Percentiles rank a stretch among this genome's conserved stretches.
Conservation (phyloP, 2,329 filamentous ascomycete genomes). For the Huntiella bhutanensis region DNA sequence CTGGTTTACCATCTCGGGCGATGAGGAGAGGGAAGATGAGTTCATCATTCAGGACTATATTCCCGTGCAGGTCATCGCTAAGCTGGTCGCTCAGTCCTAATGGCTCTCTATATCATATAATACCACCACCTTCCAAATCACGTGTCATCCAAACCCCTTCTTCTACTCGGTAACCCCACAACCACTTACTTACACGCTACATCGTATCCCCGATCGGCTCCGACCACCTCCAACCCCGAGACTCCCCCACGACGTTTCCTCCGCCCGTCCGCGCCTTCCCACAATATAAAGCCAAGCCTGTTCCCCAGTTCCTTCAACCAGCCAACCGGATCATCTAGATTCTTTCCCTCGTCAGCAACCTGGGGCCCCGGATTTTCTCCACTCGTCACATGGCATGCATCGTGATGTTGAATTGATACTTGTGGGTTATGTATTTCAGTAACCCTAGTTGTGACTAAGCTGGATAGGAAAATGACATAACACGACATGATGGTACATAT, state of each 20-base stretch:
- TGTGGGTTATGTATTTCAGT: too few species aligned
- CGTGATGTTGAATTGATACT: too few species aligned
- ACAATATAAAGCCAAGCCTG: too few species aligned
- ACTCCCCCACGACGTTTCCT: too few species aligned
- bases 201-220: not conserved
- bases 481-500: not conserved
- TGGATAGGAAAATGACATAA: not conserved
- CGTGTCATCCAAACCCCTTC: not conserved
- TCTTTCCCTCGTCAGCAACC: too few species aligned
- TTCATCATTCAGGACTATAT: slow-evolving; percentile 1
- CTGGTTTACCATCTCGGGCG: slow-evolving; percentile 2
- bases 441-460: too few species aligned
- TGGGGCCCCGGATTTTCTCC: too few species aligned
- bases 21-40: not conserved
- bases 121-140: not conserved
- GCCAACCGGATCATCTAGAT: too few species aligned
- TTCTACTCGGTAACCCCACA: not conserved
- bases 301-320: too few species aligned
- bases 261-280: too few species aligned
- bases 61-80: slow-evolving; percentile 6
- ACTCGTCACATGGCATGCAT: too few species aligned
- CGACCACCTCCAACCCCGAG: not conserved
- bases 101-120: not conserved
- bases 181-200: not conserved
- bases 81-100: slow-evolving; percentile 5